Evolutionary conservation across 1,284 basidiomycete genomes (phyloP), one percentile per base, ranked within the genome.

Genomic region (Cerrena zonata): DNA sequence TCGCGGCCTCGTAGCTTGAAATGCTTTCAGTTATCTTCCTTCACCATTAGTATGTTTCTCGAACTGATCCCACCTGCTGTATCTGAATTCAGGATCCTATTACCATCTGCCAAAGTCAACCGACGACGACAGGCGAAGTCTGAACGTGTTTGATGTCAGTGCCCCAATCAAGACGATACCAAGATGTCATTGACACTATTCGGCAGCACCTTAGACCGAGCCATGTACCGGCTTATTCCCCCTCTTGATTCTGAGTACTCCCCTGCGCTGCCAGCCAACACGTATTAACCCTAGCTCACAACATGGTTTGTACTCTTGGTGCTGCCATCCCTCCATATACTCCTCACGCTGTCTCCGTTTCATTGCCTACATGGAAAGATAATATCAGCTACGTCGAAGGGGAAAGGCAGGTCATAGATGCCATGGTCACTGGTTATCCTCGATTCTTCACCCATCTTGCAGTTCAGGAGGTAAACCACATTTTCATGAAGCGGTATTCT

Each of bases 311-410:
- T 7, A 19, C 41, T 13, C 24, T 87, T 13, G 86, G 86, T 2
- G 65, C 69, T 21, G 56, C 81, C 2, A 75, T 89, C 1, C 86
- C 86, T 21, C 77, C 84, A 0, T 75, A 78, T 61, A 86, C 83
- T 0, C 79, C 86, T 3, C 96, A 99, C 64, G 96, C 96, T 36
- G 93, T 98, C 54, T 95, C 93, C 1, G 94, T 98, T n/a, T 97
- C 94, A 5, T 77, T 99, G 0, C 96, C 96, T 0, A 91, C 81
- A 18, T 99, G 95, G 95, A 73, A 75, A 47, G 96, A 98, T 69
- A 93, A 89, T 59, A 82, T 99, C 44, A 94, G 79, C 12, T 99
- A 98, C 61, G 95, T 98, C 68, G 89, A 94, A 61, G 93, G 93
- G 12, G 84, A 89, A n/a, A 82, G 85, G 59, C 78, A 92, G 34